A percentile compares a stretch with the other conserved stretches of the same genome.
Evolutionary conservation across 129 eudicot species (phyloP).

Genomic region (Helianthus tuberosus): DNA sequence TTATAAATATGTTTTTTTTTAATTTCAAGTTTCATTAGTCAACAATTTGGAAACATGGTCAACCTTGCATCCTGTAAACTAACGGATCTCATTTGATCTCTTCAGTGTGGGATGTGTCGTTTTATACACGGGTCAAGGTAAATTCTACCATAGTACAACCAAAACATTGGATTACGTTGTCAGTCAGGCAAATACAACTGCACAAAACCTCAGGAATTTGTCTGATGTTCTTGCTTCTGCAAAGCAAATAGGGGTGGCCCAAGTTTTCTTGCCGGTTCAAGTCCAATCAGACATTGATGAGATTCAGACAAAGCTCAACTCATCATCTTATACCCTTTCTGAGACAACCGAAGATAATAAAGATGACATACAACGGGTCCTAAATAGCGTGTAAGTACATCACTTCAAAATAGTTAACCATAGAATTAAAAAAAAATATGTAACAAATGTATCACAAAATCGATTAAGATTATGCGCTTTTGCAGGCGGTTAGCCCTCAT

Average conservation of each 20-base stretch:
- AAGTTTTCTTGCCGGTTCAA: slow-evolving; percentile 56
- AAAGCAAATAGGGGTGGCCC: slow-evolving; percentile 71
- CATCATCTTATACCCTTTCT: slow-evolving; percentile 67
- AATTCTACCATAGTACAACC: slow-evolving; percentile 67
- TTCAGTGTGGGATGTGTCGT: slow-evolving; percentile 83
- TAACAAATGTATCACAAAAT: neutral
- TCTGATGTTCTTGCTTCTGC: slow-evolving; percentile 89
- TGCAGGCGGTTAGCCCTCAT: slow-evolving; percentile 82
- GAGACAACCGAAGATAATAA: slow-evolving; percentile 62
- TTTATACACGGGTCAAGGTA: slow-evolving; percentile 85
- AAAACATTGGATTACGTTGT: slow-evolving; percentile 67
- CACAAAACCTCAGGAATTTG: slow-evolving; percentile 64
- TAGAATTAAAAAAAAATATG: neutral
- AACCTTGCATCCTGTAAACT: slow-evolving; percentile 18
- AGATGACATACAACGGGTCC: slow-evolving; percentile 49
- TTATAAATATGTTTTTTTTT: too few relatives aligned
- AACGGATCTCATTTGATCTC: slow-evolving; percentile 20
- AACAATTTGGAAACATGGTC: slow-evolving; percentile 2
- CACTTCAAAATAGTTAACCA: neutral
- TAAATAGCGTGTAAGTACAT: slow-evolving; percentile 61
- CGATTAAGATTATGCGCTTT: slow-evolving; percentile 16
- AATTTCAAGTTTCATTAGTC: neutral
- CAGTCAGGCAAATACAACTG: slow-evolving; percentile 65
- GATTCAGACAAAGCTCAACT: slow-evolving; percentile 56
- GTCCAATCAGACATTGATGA: slow-evolving; percentile 81